Evolutionary conservation across 495 filamentous ascomycete species (phyloP).

Genomic region (Penicillium dipodomyicola): DNA sequence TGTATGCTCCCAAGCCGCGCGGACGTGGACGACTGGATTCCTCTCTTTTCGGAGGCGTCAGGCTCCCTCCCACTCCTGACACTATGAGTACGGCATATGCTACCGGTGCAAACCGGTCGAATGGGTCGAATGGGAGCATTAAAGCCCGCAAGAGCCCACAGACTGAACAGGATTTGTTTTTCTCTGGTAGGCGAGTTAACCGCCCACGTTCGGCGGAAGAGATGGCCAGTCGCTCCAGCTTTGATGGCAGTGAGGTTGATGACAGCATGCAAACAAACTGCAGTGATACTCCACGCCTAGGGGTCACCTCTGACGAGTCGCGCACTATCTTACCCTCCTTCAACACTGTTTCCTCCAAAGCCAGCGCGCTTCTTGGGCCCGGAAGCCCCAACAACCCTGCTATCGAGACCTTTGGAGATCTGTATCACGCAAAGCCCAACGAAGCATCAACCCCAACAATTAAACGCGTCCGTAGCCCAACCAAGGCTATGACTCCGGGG

Average conservation of each 20-base stretch:
- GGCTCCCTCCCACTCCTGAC: slow-evolving; percentile 45
- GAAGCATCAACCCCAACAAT: slow-evolving; percentile 26
- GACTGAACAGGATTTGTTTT: slow-evolving; percentile 19
- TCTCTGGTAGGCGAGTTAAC: slow-evolving; percentile 20
- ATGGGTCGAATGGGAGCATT: slow-evolving; percentile 34
- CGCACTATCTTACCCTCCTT: slow-evolving; percentile 34
- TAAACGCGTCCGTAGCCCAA: slow-evolving; percentile 23
- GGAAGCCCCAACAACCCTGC: slow-evolving; percentile 28
- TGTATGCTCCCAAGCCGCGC: slow-evolving; percentile 25
- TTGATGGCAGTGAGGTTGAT: slow-evolving; percentile 27
- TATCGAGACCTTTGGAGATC: slow-evolving; percentile 21
- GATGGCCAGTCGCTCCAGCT: slow-evolving; percentile 32
- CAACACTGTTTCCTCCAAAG: slow-evolving; percentile 32
- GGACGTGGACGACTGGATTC: slow-evolving; percentile 31
- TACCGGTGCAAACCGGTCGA: slow-evolving; percentile 29
- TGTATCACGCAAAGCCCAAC: slow-evolving; percentile 22
- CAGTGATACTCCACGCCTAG: slow-evolving; percentile 33
- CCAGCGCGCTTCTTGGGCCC: slow-evolving; percentile 26
- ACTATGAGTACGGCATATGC: slow-evolving; percentile 46
- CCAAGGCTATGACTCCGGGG: slow-evolving; percentile 17
- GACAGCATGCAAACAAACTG: slow-evolving; percentile 35
- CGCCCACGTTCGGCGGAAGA: slow-evolving; percentile 40
- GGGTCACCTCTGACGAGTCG: slow-evolving; percentile 23
- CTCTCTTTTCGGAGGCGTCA: slow-evolving; percentile 34
- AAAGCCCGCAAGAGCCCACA: slow-evolving; percentile 25